Evolutionary conservation across 495 filamentous ascomycete genomes (phyloP), one percentile per base, ranked within the genome.

Genomic region (Penicillium manginii): DNA sequence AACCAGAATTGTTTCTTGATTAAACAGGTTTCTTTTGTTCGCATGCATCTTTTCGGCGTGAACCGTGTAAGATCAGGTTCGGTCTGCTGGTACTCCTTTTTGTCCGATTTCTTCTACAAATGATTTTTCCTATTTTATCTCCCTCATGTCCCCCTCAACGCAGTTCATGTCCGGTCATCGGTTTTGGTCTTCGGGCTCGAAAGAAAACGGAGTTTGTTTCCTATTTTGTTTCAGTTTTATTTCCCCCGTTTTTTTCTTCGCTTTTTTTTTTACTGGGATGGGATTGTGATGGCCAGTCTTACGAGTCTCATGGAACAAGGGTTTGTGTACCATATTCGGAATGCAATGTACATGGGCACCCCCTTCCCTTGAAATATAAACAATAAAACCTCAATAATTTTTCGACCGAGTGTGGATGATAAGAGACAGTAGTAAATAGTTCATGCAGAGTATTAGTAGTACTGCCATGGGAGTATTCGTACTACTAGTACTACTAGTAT

Each of bases 191-290:
- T 62, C 26, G 58, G 59, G 58, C 59, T 65, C 53, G 52, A 58
- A 57, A 66, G 62, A 62, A 70, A 66, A 63, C 35, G 67, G 67
- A 68, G 67, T 70, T 70, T 60, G 51, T 54, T 48, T 49, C 39
- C 22, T 57, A 55, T 62, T 50, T 57, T 43, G n/a, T 43, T 12
- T 19, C 15, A 37, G 11, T 37, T n/a, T 37, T 37, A 37, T 37
- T 14, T 37, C 12, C 15, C 15, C 35, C 12, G 11, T 14, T 37
- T 21, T 47, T 19, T 33, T 21, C 45, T 54, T 46, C 46, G 21
- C 17, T 9, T 29, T 54, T 54, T 19, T 54, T 31, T 55, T 48
- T n/a, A 42, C 37, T 55, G 47, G 60, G 58, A 55, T 46, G 46
- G 62, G 55, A 66, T 62, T 54, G 57, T 61, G 57, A 45, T 58